A percentile compares a stretch with the other conserved stretches of the same genome.
phyloP scores from a whole-genome alignment of 768 basidiomycete genomes.

The Suillus tomentosus region DNA sequence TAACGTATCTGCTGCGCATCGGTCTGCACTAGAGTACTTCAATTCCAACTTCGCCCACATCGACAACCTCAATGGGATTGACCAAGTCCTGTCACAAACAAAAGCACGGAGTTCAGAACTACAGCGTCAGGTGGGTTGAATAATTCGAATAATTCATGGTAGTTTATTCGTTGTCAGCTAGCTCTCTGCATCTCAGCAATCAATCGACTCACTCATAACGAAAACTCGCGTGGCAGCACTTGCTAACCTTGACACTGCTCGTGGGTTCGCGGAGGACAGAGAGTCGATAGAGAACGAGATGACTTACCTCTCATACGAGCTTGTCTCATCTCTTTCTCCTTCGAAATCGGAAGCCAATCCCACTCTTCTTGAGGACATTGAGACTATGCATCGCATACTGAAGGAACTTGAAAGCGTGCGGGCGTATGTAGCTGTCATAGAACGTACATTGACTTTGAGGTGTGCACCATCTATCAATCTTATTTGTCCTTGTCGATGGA shows the following conservation, averaged over 20 bases:
- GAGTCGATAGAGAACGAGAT: constrained; percentile 82
- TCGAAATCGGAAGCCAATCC: constrained; percentile 49
- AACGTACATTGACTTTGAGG: constrained; percentile 74
- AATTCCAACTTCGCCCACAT: constrained; percentile 57
- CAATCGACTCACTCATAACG: constrained; percentile 47
- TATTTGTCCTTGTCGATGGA: constrained; percentile 10
- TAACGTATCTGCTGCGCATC: constrained; percentile 41
- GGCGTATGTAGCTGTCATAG: constrained; percentile 73
- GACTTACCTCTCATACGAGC: constrained; percentile 60
- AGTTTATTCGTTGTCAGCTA: constrained; percentile 42
- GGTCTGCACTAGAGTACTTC: constrained; percentile 37
- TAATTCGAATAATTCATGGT: not conserved
- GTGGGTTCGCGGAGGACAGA: constrained; percentile 73
- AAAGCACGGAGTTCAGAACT: constrained; percentile 28
- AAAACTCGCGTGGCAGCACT: constrained; percentile 50
- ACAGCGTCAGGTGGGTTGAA: constrained; percentile 6
- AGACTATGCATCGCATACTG: constrained; percentile 73
- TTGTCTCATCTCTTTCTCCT: constrained; percentile 54
- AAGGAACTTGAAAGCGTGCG: constrained; percentile 77
- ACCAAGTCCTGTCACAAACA: constrained; percentile 45
- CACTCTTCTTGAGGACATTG: constrained; percentile 81
- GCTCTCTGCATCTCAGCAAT: constrained; percentile 55
- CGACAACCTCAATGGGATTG: constrained; percentile 37
- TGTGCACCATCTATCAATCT: constrained; percentile 33
- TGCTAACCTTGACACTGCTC: constrained; percentile 59